Base-by-base conservation (phyloP, 1,284 basidiomycete species). In the Pulveroboletus sp. region DNA sequence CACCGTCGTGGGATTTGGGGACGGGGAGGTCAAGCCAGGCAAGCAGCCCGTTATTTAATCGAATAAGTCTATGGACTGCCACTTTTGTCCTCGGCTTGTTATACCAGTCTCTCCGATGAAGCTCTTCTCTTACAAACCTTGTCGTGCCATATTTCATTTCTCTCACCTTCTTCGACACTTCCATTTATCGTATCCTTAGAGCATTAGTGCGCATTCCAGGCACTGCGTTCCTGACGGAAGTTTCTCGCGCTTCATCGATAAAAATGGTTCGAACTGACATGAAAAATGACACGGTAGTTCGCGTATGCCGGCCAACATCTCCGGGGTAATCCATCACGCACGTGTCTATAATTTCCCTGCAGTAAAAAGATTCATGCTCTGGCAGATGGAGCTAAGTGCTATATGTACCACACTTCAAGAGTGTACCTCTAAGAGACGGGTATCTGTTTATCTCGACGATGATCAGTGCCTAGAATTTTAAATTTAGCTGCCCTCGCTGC, bases 161-260 rank as follows among this genome's bases (percentile, higher is more conserved):
- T 26, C 18, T 14, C 42, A 25, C 42, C 42, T 14, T 36, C 20
- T n/a, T 36, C 17, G 39, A 25, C 24, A 5, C 42, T 39, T 43
- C 25, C 29, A 56, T 47, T 11, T 52, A 17, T 22, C 18, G 38
- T 36, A n/a, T 14, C 22, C 28, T 31, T 7, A 40, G 22, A 47
- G 14, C 28, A 25, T 48, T n/a, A 29, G 10, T 26, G 28, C 22
- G n/a, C 22, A 12, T 52, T 25, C 29, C 20, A n/a, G 25, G 61
- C 36, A 22, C 28, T 43, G 45, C 49, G 33, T 52, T 48, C 47
- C 46, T 31, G 48, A 49, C 39, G 33, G 45, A 58, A 52, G 15
- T 25, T 43, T 47, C 38, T n/a, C 4, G 14, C 11, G 9, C n/a
- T 20, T 24, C 17, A 14, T 40, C 18, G 5, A n/a, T 17, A 22